These are phyloP conservation scores for Dovyalis caffra DNA, from an alignment of 345 rosid species.

Conservation along the genomic window DNA sequence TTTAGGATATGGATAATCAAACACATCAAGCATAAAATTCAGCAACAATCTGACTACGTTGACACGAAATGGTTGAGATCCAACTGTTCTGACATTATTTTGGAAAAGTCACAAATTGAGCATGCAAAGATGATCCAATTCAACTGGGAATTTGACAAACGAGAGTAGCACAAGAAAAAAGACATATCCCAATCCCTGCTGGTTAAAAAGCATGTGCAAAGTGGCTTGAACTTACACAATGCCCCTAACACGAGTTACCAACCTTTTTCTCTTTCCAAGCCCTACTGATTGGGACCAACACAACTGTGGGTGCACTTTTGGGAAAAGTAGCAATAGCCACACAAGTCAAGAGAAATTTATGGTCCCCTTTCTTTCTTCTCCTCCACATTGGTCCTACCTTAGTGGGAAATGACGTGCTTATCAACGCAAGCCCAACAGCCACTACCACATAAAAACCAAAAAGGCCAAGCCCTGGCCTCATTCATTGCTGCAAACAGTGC, in stretches of 20 bases:
- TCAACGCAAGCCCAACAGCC: not conserved
- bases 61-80: not conserved
- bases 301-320: slow-evolving; percentile 2
- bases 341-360: not conserved
- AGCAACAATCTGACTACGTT: not conserved
- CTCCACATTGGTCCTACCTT: not conserved
- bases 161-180: too few species aligned
- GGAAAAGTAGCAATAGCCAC: not conserved
- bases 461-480: not conserved
- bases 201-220: too few species aligned
- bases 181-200: too few species aligned
- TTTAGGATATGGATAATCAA: not conserved
- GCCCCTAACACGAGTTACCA: slow-evolving; percentile 2
- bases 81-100: not conserved
- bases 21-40: not conserved
- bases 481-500: not conserved
- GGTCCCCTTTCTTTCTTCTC: not conserved
- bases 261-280: slow-evolving; percentile 9
- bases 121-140: not conserved
- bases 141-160: not conserved
- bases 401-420: not conserved
- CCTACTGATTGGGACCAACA: slow-evolving; percentile 22
- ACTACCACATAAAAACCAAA: not conserved
- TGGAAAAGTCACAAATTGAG: not conserved
- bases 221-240: not conserved